Percentiles rank a stretch among this genome's conserved stretches.
Evolutionary conservation across 2,329 filamentous ascomycete genomes (phyloP).

Genomic region (Fusarium abutilonis): DNA sequence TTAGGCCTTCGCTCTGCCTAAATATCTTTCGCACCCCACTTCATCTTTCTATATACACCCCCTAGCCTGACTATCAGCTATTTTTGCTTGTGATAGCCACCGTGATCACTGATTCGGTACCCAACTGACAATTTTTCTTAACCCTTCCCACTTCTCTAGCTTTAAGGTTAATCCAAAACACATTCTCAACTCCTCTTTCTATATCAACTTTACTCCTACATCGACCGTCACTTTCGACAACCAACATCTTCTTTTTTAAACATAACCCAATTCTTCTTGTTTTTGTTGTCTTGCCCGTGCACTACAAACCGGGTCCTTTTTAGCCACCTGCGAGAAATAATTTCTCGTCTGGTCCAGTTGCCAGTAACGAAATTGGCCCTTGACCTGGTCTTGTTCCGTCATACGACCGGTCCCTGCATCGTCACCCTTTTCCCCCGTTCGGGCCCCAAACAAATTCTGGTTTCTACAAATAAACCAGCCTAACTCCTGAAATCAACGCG

Average conservation of each 20-base stretch:
- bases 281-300: conserved; percentile 6
- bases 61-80: conserved; percentile 1
- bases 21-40: too few species aligned
- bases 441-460: conserved; percentile 30
- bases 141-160: conserved; percentile 36
- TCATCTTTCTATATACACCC: too few species aligned
- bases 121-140: conserved; percentile 40
- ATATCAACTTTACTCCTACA: conserved; percentile 33
- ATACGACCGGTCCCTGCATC: conserved; percentile 31
- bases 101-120: conserved; percentile 19
- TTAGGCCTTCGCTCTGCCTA: too few species aligned
- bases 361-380: conserved; percentile 36
- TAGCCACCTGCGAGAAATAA: conserved; percentile 16
- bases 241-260: conserved; percentile 20
- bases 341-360: conserved; percentile 27
- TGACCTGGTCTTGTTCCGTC: conserved; percentile 26
- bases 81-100: conserved; percentile 41
- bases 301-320: conserved; percentile 14
- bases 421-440: conserved; percentile 34
- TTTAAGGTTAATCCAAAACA: conserved; percentile 3
- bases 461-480: conserved; percentile 33
- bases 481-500: conserved; percentile 29
- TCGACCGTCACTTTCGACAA: conserved; percentile 28
- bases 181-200: conserved; percentile 35
- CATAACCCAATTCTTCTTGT: not conserved